Evolutionary conservation across 1,284 basidiomycete genomes (phyloP), one percentile per base, ranked within the genome.

Genomic region (Amylostereum chailletii): DNA sequence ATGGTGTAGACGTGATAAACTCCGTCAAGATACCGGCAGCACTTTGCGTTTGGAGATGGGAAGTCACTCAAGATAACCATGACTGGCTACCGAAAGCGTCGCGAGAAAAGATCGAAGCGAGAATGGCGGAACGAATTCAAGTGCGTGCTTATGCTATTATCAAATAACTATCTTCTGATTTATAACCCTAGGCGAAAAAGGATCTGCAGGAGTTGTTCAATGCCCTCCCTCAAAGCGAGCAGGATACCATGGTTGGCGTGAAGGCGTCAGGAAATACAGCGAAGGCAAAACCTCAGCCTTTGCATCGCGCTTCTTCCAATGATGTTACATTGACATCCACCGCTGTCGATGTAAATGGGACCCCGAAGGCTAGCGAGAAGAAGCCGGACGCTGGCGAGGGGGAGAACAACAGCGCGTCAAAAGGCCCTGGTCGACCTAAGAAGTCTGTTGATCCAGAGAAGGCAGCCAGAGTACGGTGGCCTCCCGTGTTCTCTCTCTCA

Each of bases 1-100:
- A 90, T 58, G 89, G 89, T 0, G 65, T 90, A 5, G 79, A 87
- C 34, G 67, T 66, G 2, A 58, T 65, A 9, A 61, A 65, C 30
- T 72, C 73, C 37, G 66, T 68, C 47, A 86, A 75, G 60, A 58
- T 71, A 11, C 78, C 83, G 7, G 76, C 82, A 3, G 65, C 72
- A 26, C 64, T 88, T 34, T 83, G 79, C 56, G 68, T 89, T n/a
- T 94, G 90, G 90, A 73, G 91, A 53, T 94, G 91, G 91, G 91
- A 94, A 61, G 81, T 86, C 5, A 81, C 75, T 55, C 73, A 80
- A 10, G 57, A 71, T 27, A 68, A 74, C 54, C 63, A 68, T 46
- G 70, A 77, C 44, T 85, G 85, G 79, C 65, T 94, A 33, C 90
- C 90, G 0, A 83, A 79, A 59, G 78, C 76, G 57, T 72, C 74